Percentiles rank a stretch among this genome's conserved stretches.
Conservation (phyloP, 148 eudicot species). For the Chenopodium suecicum region DNA sequence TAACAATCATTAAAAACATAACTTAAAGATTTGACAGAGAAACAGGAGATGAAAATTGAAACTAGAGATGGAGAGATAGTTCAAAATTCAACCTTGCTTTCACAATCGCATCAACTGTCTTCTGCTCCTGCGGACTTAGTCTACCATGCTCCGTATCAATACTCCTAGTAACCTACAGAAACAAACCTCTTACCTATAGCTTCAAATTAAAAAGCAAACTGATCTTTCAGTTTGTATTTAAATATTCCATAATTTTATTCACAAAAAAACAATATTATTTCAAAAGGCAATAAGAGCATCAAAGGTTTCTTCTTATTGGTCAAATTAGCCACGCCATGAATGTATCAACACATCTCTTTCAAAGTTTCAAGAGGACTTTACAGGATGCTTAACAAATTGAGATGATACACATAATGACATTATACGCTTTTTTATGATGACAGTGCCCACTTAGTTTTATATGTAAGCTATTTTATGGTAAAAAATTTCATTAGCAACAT, state of each 20-base stretch:
- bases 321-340: neutral
- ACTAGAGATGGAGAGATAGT: neutral
- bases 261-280: neutral
- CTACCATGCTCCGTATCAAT: conserved; percentile 76
- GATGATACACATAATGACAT: neutral
- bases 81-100: conserved; percentile 58
- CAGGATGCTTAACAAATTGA: neutral
- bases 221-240: neutral
- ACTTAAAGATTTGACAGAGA: neutral
- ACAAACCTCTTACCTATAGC: neutral
- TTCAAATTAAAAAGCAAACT: neutral
- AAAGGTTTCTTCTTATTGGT: neutral
- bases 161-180: conserved; percentile 85
- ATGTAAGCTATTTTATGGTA: too few species aligned
- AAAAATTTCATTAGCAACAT: neutral
- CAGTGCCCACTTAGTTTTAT: neutral
- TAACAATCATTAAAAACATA: conserved; percentile 15
- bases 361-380: neutral
- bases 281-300: neutral
- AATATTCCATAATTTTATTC: neutral
- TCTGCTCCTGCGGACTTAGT: conserved; percentile 86
- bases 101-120: conserved; percentile 84
- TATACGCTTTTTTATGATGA: neutral
- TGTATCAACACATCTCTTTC: neutral
- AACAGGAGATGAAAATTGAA: neutral